Base-by-base conservation (phyloP, 768 basidiomycete species). In the Collybiopsis confluens region DNA sequence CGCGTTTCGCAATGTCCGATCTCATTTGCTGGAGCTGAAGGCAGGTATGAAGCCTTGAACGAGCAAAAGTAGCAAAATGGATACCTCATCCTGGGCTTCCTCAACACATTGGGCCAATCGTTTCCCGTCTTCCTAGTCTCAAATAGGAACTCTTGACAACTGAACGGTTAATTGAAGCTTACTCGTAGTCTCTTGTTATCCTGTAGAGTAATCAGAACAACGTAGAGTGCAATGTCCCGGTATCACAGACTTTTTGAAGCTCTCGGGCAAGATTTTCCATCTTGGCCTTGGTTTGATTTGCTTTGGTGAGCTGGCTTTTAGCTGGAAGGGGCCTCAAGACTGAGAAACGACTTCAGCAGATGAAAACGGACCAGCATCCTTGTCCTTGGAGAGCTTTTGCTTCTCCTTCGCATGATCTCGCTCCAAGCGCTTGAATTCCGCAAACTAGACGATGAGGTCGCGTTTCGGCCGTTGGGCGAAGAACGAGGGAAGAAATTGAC, bases 401-500 rank as follows among this genome's bases (percentile, higher is more conserved):
- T 90, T 92, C 75, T 93, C 92, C 71, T 90, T 93, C 37, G 90
- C 85, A 62, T 92, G 88, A 64, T 92, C 91, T 58, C 92, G 81
- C 69, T 94, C 92, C 64, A 90, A 69, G 48, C 89, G 80, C 67
- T 92, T 92, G 66, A 91, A 73, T 68, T 93, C 91, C 62, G 90
- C 89, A 68, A 92, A 94, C 91, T 94, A 62, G 21, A 62, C 45
- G 59, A 15, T n/a, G n/a, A 35, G 18, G 58, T 28, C 55, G 54
- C 54, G 56, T 61, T 4, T 33, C 4, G 33, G 47, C 21, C 1
- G 23, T 15, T 16, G 35, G 13, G 23, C 10, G 9, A 16, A 1
- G 4, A 21, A 8, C 10, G 7, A 21, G n/a, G 33, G 8, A 20
- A 9, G 46, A 55, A 63, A 58, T 52, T 57, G 57, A 51, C 38